Base-by-base conservation (phyloP, 2,329 filamentous ascomycete genomes). In the Furcasterigmium sp. region DNA sequence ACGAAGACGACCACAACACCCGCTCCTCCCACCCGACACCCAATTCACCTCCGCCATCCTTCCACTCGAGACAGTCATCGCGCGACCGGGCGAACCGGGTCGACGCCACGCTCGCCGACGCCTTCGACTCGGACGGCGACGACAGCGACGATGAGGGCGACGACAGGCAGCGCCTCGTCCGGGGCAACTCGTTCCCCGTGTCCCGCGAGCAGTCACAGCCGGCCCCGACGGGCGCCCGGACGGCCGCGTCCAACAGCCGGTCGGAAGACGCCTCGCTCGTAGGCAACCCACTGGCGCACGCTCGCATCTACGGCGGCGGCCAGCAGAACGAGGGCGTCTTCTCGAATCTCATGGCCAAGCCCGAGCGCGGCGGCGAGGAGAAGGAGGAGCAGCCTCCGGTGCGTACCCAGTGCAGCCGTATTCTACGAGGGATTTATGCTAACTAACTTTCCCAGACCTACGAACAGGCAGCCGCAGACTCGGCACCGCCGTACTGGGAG, bases 401-500 rank as follows among this genome's bases (percentile, higher is more conserved):
- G 81, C 52, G 88, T 80, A 18, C 15, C 19, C 8, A 18, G 35
- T 14, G 38, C 3, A 21, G 6, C 3, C 8, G 9, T 28, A 42
- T 21, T 19, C 32, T 10, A 14, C 29, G 29, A 4, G 6, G n/a
- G 7, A 9, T 8, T 18, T 15, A 53, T 54, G 53, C 67, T 72
- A 58, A 73, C 61, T 37, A 30, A 34, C 48, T 39, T 30, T 26
- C 47, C 14, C 56, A 96, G 88, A 91, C 91, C 28, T 98, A 98
- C 63, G 93, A 98, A 75, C 91, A 97, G 80, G 93, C 93, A 14
- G 93, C 93, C 3, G 91, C 91, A 34, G 93, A 98, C 64, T 86
- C 90, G 19, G 93, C 93, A 38, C 93, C 93, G 1, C 93, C 93
- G 0, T 98, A 98, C 67, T 98, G 93, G 93, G 93, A 98, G 71